A percentile compares a stretch with the other conserved stretches of the same genome.
These are phyloP conservation scores for Emericellopsis atlantica DNA, from an alignment of 2,329 filamentous ascomycete species.

Conservation along the genomic window DNA sequence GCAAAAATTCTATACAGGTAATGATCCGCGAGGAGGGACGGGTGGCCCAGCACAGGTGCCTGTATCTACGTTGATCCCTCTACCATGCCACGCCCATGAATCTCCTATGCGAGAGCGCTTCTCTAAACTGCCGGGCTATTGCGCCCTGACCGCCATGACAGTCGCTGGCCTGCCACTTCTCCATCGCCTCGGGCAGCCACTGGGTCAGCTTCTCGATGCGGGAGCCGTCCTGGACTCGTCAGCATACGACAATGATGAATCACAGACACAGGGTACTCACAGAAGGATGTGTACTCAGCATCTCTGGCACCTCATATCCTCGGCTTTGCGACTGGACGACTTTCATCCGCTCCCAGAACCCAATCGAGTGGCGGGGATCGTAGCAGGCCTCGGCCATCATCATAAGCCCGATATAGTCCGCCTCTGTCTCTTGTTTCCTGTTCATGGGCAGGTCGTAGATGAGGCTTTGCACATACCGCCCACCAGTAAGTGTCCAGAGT, in stretches of 20 bases:
- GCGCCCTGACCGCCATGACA: conserved; percentile 33
- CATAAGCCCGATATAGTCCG: conserved; percentile 69
- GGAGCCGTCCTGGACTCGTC: conserved; percentile 35
- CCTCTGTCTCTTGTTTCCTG: conserved; percentile 62
- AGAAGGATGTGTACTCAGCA: conserved; percentile 66
- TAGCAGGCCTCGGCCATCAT: conserved; percentile 77
- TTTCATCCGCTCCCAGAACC: conserved; percentile 58
- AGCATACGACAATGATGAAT: not conserved
- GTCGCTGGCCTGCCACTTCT: conserved; percentile 39
- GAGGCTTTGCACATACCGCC: conserved; percentile 40
- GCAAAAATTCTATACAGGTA: no score
- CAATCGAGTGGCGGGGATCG: conserved; percentile 52
- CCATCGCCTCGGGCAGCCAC: conserved; percentile 46
- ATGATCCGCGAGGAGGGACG: no score
- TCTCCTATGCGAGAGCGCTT: conserved; percentile 13
- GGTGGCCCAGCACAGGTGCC: no score
- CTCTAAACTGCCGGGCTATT: conserved; percentile 40
- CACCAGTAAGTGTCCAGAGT: conserved; percentile 29
- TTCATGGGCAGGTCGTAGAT: conserved; percentile 57
- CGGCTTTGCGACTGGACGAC: conserved; percentile 17
- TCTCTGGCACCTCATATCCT: conserved; percentile 46
- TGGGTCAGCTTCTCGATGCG: conserved; percentile 52
- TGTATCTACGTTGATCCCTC: no score
- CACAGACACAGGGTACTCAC: conserved; percentile 23
- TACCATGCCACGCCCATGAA: no score